Evolutionary conservation across 2,329 filamentous ascomycete genomes (phyloP), one percentile per base, ranked within the genome.

Genomic region (Cladosporium sp.): DNA sequence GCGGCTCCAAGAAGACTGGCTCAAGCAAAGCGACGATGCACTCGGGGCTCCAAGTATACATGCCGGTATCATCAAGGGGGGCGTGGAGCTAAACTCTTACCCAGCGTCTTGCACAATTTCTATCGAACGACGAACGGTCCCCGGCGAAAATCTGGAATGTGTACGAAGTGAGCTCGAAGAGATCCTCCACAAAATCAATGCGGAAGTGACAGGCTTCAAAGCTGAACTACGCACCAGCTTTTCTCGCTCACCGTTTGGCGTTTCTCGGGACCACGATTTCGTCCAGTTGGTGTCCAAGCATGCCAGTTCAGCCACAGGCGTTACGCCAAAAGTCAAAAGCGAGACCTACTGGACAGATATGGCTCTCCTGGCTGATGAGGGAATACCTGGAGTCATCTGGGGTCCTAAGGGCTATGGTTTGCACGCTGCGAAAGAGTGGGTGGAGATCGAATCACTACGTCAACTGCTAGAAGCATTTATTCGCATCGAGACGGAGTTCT

Each of bases 121-220:
- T 7, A 38, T 42, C 19, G 39, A 27, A n/a, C 27, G 39, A 13
- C 62, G n/a, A 48, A 35, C 35, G 9, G 20, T 33, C 11, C 35
- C 22, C 27, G 33, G 36, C 15, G 57, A 62, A 29, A 46, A 62
- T 27, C 48, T 67, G 13, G 55, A 53, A 5, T 58, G 57, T 20
- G 63, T 66, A 43, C 66, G 64, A 45, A 62, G 67, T 25, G 59
- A 64, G 7, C 35, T 38, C 7, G 35, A 38, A 12, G 15, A 19
- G 12, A 38, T 38, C 7, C n/a, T 38, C 8, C 35, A 19, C 8
- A 38, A 38, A 12, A n/a, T 38, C 18, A 18, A 11, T 6, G 9
- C 15, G 8, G 35, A 38, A 18, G 35, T 38, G 11, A n/a, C 35
- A 19, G 35, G 18, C n/a, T 38, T 38, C 35, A 19, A 19, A 20